A percentile compares a stretch with the other conserved stretches of the same genome.
phyloP scores from a whole-genome alignment of 2,329 filamentous ascomycete genomes.

The Lasiodiplodia sp. region DNA sequence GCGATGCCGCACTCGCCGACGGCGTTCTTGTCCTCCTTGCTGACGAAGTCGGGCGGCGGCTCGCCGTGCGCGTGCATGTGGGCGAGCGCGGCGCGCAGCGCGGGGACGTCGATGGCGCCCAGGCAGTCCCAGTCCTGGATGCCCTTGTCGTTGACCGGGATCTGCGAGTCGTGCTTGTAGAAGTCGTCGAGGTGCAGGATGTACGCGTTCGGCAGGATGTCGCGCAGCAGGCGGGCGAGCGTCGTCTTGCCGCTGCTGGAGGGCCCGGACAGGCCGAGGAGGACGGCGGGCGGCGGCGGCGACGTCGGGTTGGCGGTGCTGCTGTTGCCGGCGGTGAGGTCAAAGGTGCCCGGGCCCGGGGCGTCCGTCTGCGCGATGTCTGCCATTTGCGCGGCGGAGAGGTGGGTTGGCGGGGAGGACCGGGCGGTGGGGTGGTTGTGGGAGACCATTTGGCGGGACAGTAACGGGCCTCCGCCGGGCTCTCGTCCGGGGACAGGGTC shows the following conservation, averaged over 20 bases:
- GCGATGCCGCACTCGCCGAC: constrained; percentile 51
- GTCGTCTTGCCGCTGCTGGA: constrained; percentile 97
- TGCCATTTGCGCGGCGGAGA: constrained; percentile 1
- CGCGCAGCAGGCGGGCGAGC: constrained; percentile 80
- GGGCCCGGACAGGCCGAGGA: constrained; percentile 85
- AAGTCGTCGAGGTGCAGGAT: constrained; percentile 98
- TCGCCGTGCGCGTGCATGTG: constrained; percentile 74
- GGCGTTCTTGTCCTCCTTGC: constrained; percentile 67
- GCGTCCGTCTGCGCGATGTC: constrained; percentile 5
- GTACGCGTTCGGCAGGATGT: constrained; percentile 76
- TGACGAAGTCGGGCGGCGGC: constrained; percentile 60
- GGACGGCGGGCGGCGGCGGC: constrained; percentile 49
- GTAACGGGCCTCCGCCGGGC: not conserved
- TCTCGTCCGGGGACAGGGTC: not conserved
- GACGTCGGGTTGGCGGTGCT: not conserved
- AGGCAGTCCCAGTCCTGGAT: constrained; percentile 93
- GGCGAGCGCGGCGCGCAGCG: constrained; percentile 70
- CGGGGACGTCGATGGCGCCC: constrained; percentile 74
- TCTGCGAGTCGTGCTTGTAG: constrained; percentile 80
- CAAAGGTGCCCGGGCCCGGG: constrained; percentile 1
- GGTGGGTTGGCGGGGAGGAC: not conserved
- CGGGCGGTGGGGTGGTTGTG: constrained; percentile 23
- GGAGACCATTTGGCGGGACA: constrained; percentile 2
- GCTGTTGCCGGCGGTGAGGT: not conserved
- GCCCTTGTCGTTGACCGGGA: constrained; percentile 52